These are phyloP conservation scores for Linum usitatissimum DNA, from an alignment of 345 rosid genomes.

Conservation along the genomic window DNA sequence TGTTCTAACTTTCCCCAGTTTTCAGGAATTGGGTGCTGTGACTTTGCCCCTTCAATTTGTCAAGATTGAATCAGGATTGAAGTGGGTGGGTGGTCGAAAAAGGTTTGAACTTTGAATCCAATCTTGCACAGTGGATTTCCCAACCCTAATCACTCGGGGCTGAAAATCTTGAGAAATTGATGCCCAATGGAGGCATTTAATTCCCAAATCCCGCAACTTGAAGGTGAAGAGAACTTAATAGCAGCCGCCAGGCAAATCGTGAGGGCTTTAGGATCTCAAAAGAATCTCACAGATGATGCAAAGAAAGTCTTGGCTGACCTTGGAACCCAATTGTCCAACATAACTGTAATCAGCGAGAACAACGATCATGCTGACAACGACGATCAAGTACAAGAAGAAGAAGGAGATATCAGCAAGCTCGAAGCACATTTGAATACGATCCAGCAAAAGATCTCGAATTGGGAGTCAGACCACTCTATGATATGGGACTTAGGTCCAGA, in stretches of 20 bases:
- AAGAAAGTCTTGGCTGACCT: conserved; percentile 52
- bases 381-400: too few species aligned
- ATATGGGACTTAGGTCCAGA: conserved; percentile 57
- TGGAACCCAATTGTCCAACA: conserved; percentile 43
- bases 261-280: conserved; percentile 46
- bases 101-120: background rate
- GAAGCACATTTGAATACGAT: conserved; percentile 37
- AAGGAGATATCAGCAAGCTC: conserved; percentile 19
- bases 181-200: conserved; percentile 42
- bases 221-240: conserved; percentile 53
- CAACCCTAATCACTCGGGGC: background rate
- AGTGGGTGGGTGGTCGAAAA: background rate
- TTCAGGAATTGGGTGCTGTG: background rate
- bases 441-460: conserved; percentile 53
- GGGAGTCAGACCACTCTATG: conserved; percentile 67
- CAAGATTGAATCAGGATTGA: background rate
- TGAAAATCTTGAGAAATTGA: conserved; percentile 4
- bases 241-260: conserved; percentile 50
- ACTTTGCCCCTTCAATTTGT: background rate
- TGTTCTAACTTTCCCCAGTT: background rate
- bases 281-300: conserved; percentile 43
- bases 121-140: background rate
- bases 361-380: conserved; percentile 14
- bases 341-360: conserved; percentile 23
- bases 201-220: conserved; percentile 17